Conservation (phyloP, 208 protist genomes). For the Trypanosoma avium region DNA sequence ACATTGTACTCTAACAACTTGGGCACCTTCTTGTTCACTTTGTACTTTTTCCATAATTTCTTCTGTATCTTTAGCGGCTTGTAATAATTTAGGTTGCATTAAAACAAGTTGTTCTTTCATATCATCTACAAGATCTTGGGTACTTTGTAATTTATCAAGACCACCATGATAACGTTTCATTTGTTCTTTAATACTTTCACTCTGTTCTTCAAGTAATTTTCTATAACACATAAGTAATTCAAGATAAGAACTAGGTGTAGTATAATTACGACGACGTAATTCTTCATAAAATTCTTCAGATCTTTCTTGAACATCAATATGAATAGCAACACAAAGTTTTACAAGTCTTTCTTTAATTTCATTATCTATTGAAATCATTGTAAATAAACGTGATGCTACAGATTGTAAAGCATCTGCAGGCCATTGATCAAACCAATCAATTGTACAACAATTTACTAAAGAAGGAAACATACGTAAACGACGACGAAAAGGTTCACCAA, state of each 20-base stretch:
- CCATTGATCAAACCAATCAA: conserved; percentile 98
- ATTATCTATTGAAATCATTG: conserved; percentile 50
- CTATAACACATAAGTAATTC: conserved; percentile 92
- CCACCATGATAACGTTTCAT: conserved; percentile 90
- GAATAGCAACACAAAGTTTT: conserved; percentile 91
- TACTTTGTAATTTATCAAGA: conserved; percentile 92
- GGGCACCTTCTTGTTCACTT: conserved; percentile 87
- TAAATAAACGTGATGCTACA: conserved; percentile 87
- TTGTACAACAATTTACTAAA: conserved; percentile 97
- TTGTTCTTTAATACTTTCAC: conserved; percentile 58
- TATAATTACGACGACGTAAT: conserved; percentile 94
- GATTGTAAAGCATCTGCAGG: conserved; percentile 91
- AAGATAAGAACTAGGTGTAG: conserved; percentile 96
- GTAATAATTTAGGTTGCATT: conserved; percentile 94
- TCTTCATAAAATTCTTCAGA: conserved; percentile 94
- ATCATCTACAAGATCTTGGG: conserved; percentile 92
- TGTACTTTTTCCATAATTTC: conserved; percentile 92
- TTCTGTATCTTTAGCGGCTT: conserved; percentile 93
- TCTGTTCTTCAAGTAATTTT: conserved; percentile 85
- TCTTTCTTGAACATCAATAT: conserved; percentile 81
- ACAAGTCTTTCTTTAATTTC: conserved; percentile 65
- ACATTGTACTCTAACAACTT: conserved; percentile 81
- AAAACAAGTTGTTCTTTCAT: conserved; percentile 95
- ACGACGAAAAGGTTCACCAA: conserved; percentile 94
- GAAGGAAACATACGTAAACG: conserved; percentile 97